phyloP scores from a whole-genome alignment of 148 eudicot genomes.

The Chenopodium suecicum region DNA sequence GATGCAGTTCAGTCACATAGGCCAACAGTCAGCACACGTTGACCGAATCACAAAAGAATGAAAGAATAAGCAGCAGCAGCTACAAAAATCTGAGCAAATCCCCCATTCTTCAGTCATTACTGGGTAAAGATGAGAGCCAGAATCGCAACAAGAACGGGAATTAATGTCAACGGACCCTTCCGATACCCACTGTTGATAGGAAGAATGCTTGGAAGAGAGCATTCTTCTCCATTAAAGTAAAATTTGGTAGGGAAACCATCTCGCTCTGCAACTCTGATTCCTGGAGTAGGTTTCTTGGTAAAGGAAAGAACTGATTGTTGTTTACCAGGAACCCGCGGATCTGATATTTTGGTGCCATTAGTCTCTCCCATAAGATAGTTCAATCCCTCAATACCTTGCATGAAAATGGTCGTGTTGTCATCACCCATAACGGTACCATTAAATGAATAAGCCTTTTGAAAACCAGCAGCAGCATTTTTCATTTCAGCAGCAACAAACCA shows the following conservation, averaged over 20 bases:
- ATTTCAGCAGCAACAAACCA: constrained; percentile 67
- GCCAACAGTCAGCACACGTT: constrained; percentile 12
- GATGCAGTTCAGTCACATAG: constrained; percentile 31
- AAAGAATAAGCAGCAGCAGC: constrained; percentile 28
- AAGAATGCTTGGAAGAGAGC: constrained; percentile 55
- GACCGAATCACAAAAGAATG: constrained; percentile 35
- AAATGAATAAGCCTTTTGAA: constrained; percentile 74
- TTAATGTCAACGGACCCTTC: constrained; percentile 18
- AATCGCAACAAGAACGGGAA: constrained; percentile 35
- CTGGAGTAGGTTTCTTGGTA: constrained; percentile 46
- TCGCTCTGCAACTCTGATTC: constrained; percentile 43
- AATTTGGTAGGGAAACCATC: constrained; percentile 71
- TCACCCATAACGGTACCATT: constrained; percentile 46
- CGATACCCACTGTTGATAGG: constrained; percentile 41
- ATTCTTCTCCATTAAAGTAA: constrained; percentile 76
- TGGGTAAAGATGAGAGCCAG: constrained; percentile 37
- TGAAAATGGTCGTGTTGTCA: constrained; percentile 52
- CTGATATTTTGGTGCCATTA: constrained; percentile 39
- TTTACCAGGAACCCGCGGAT: constrained; percentile 75
- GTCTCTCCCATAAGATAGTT: constrained; percentile 69
- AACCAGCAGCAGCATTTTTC: constrained; percentile 58
- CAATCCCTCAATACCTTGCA: constrained; percentile 60
- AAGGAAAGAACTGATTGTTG: constrained; percentile 74
- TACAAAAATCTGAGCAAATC: constrained; percentile 21
- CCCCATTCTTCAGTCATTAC: constrained; percentile 24